Percentiles rank a stretch among this genome's conserved stretches.
Evolutionary conservation across 768 basidiomycete species (phyloP).

Genomic region (Gloeophyllum trabeum): DNA sequence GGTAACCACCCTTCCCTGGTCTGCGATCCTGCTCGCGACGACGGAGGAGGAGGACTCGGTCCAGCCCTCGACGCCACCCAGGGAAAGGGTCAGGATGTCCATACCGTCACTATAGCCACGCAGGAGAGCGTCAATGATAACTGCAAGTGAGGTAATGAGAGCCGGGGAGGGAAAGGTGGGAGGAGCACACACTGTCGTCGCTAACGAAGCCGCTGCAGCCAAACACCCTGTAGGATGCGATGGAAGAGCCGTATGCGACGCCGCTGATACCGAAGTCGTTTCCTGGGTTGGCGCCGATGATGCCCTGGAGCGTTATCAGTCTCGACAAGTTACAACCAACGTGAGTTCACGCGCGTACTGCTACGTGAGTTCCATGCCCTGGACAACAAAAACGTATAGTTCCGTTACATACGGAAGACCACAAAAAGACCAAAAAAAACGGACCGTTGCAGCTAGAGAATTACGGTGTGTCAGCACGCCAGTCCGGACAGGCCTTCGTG

Average conservation of each 20-base stretch:
- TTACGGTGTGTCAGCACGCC: too few species aligned
- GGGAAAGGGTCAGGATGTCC: slow-evolving; percentile 56
- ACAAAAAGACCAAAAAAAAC: too few species aligned
- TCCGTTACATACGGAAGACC: too few species aligned
- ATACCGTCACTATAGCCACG: slow-evolving; percentile 38
- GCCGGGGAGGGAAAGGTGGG: background rate
- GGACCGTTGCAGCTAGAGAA: too few species aligned
- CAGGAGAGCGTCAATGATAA: slow-evolving; percentile 39
- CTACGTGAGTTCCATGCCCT: slow-evolving; percentile 47
- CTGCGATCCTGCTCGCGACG: slow-evolving; percentile 46
- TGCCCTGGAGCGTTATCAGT: too few species aligned
- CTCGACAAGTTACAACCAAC: too few species aligned
- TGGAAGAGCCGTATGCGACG: slow-evolving; percentile 49
- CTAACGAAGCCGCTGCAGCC: slow-evolving; percentile 41
- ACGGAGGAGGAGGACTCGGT: slow-evolving; percentile 42
- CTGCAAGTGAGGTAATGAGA: slow-evolving; percentile 18
- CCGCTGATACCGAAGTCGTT: slow-evolving; percentile 61
- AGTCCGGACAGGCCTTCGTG: background rate
- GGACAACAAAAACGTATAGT: slow-evolving; percentile 3
- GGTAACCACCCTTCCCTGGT: slow-evolving; percentile 46
- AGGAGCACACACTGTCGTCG: slow-evolving; percentile 33
- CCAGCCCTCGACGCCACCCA: slow-evolving; percentile 57
- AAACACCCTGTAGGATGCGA: slow-evolving; percentile 48
- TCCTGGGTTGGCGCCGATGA: slow-evolving; percentile 48
- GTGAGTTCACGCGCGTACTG: slow-evolving; percentile 25